phyloP scores from a whole-genome alignment of 306 rosid species.

The Pyrus pyrifolia region DNA sequence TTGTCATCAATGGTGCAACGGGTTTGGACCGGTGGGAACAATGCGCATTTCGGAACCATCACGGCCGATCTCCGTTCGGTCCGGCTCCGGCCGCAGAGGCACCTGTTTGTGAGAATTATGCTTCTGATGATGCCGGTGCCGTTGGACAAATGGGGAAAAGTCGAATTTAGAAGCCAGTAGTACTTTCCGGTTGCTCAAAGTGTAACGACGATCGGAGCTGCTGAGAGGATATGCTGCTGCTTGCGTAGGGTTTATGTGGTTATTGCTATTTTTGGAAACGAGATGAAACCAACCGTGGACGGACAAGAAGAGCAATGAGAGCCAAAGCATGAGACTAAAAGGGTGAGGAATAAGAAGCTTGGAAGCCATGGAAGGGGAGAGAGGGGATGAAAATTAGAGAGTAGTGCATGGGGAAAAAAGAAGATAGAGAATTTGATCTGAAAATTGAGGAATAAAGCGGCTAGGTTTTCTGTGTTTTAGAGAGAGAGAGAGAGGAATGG shows the following conservation, averaged over 20 bases:
- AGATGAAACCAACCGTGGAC: slow-evolving; percentile 21
- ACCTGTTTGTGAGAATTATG: slow-evolving; percentile 10
- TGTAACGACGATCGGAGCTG: not conserved
- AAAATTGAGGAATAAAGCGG: slow-evolving; percentile 3
- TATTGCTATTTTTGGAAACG: slow-evolving; percentile 1
- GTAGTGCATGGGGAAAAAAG: slow-evolving; percentile 21
- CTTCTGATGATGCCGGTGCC: slow-evolving; percentile 9
- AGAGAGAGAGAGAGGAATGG: not conserved
- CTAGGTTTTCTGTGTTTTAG: not conserved
- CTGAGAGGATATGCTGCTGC: not conserved
- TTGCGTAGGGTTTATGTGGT: not conserved
- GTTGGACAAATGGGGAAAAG: slow-evolving; percentile 48
- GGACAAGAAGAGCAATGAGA: slow-evolving; percentile 34
- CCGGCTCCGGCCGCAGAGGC: not conserved
- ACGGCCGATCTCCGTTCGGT: slow-evolving; percentile 40
- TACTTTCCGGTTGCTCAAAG: slow-evolving; percentile 34
- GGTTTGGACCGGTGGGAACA: slow-evolving; percentile 96
- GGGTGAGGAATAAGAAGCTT: slow-evolving; percentile 26
- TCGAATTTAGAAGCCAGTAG: slow-evolving; percentile 32
- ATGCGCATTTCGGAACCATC: slow-evolving; percentile 75
- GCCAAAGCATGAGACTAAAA: slow-evolving; percentile 35
- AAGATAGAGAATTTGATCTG: not conserved
- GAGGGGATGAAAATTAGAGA: not conserved
- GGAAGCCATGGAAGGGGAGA: slow-evolving; percentile 25
- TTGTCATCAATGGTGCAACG: slow-evolving; percentile 84